Base-by-base conservation (phyloP, 1,284 basidiomycete species). In the Puccinia brachypodii region DNA sequence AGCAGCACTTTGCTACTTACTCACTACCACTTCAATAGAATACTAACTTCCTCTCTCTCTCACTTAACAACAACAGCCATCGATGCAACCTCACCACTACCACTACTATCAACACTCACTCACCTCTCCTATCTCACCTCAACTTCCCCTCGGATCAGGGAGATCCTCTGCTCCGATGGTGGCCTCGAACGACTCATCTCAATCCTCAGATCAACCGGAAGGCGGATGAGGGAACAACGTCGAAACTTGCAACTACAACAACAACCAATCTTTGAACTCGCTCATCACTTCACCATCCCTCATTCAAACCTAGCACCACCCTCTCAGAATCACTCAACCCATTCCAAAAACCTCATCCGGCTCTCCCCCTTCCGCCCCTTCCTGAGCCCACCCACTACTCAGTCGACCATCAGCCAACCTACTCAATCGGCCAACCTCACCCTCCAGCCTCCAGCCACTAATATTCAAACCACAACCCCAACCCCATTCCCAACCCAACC, bases 91-190 rank as follows among this genome's bases (percentile, higher is more conserved):
- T 92, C 94, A 1, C 91, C 94, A 3, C 89, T 99, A 71, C 95
- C 96, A 22, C 89, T 99, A 74, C 93, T 98, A 89, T 98, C 98
- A 89, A 98, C 96, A 68, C 92, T 99, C 82, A 96, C 94, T 74
- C 95, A 98, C 88, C 92, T 99, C 82, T 94, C 94, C 74, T 97
- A 98, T 88, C 92, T 99, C 84, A 98, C 96, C 8, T 96, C 95
- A 1, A 98, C 96, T 7, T 98, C 95, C 0, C 96, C 96, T 3
- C 91, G 96, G 83, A 98, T 99, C 88, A 92, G 96, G 75, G 97
- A 99, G 88, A 98, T 98, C 86, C 93, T 99, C 89, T 96, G 95
- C 62, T 92, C 94, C 89, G 96, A 99, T 87, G 96, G 96, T 82
- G 96, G 97, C 1, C 91, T 99, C 58, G 96, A 99, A 86, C 92